A percentile compares a stretch with the other conserved stretches of the same genome.
Conservation (phyloP, 2,329 filamentous ascomycete genomes). For the Bipolaris bicolor region DNA sequence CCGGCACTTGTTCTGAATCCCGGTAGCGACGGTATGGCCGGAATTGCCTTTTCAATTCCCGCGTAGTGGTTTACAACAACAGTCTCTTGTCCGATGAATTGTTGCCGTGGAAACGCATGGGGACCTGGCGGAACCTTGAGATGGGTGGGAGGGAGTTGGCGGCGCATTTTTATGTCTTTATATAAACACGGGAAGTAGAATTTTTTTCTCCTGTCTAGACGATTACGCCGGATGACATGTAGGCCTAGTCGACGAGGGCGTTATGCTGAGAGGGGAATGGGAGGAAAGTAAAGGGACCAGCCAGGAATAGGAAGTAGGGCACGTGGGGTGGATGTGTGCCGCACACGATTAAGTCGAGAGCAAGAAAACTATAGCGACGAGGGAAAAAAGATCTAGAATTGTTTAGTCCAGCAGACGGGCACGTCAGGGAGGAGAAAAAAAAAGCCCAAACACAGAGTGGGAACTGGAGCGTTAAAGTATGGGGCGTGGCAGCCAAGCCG, state of each 20-base stretch:
- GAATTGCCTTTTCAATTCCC: constrained; percentile 46
- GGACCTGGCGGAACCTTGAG: constrained; percentile 42
- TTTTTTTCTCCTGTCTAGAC: neutral
- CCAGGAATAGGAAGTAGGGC: constrained; percentile 16
- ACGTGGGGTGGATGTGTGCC: constrained; percentile 5
- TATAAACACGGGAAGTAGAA: constrained; percentile 5
- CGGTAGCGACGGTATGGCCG: constrained; percentile 44
- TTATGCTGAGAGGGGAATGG: neutral
- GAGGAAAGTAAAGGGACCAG: constrained; percentile 25
- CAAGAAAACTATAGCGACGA: neutral
- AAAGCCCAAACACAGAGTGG: constrained; percentile 36
- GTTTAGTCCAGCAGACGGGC: constrained; percentile 14
- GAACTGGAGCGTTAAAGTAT: constrained; percentile 35
- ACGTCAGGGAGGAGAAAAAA: constrained; percentile 3
- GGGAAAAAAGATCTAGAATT: constrained; percentile 13
- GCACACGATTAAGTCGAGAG: constrained; percentile 25
- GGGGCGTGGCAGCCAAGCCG: constrained; percentile 36
- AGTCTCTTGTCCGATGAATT: constrained; percentile 34
- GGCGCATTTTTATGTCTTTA: constrained; percentile 40
- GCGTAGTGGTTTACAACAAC: constrained; percentile 45
- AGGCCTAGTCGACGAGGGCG: constrained; percentile 16
- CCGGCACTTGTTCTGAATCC: constrained; percentile 49
- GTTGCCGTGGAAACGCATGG: constrained; percentile 37
- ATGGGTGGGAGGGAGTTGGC: constrained; percentile 43
- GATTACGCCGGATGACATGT: constrained; percentile 27